Conservation (phyloP, 176 grass and related monocot genomes). For the Ensete glaucum region DNA sequence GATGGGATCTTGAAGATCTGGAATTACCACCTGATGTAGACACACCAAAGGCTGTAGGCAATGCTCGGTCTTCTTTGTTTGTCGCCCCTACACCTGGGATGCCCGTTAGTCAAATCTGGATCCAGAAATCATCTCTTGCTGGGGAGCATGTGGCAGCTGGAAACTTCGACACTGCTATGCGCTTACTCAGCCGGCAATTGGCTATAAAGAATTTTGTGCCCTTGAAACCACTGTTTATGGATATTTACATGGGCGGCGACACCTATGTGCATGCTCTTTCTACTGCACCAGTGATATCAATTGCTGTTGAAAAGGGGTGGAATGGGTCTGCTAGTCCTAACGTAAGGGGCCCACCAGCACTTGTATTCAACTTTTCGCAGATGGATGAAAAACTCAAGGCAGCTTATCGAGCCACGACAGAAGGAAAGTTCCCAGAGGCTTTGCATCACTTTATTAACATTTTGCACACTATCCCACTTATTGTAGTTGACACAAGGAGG, state of each 20-base stretch:
- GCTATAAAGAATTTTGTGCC: slow-evolving; percentile 84
- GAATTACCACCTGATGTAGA: slow-evolving; percentile 72
- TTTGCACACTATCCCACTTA: slow-evolving; percentile 68
- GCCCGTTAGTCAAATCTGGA: slow-evolving; percentile 94
- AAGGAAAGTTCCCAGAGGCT: slow-evolving; percentile 80
- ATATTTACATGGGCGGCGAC: slow-evolving; percentile 68
- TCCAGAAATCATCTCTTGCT: slow-evolving; percentile 91
- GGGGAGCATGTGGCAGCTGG: slow-evolving; percentile 85
- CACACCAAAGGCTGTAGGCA: slow-evolving; percentile 49
- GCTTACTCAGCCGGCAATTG: slow-evolving; percentile 77
- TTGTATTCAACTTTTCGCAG: slow-evolving; percentile 80
- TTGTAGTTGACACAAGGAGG: slow-evolving; percentile 75
- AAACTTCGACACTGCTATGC: slow-evolving; percentile 88
- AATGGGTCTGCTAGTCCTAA: slow-evolving; percentile 81
- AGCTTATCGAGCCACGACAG: slow-evolving; percentile 74
- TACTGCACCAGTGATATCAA: slow-evolving; percentile 44
- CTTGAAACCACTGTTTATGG: slow-evolving; percentile 66
- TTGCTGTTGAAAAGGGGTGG: slow-evolving; percentile 97
- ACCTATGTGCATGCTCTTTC: slow-evolving; percentile 58
- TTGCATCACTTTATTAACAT: slow-evolving; percentile 73
- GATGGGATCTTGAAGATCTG: slow-evolving; percentile 96
- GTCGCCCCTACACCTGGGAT: slow-evolving; percentile 78
- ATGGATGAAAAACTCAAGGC: slow-evolving; percentile 88
- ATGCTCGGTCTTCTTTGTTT: slow-evolving; percentile 43
- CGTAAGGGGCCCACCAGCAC: slow-evolving; percentile 69